Base-by-base conservation (phyloP, 441 rosid species). In the Euphorbia schlechtendalii region DNA sequence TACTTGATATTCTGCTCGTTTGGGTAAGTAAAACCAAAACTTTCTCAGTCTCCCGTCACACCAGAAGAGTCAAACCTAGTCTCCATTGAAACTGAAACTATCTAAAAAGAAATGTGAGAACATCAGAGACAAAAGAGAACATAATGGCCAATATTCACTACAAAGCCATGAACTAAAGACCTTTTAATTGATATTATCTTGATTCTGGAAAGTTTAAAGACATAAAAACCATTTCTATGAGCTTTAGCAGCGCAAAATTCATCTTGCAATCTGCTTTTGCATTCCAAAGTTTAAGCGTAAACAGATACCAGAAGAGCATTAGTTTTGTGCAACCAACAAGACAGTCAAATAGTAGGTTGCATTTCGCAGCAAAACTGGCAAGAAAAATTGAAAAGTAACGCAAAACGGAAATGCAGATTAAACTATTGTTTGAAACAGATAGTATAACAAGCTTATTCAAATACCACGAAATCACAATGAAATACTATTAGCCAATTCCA, bases 1-100 rank as follows among this genome's bases (percentile, higher is more conserved):
- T 81, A 91, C 98, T 98, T 91, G 98, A 81, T 84, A 87, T 75
- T 95, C 98, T 58, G 96, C 92, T 70, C 96, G 88, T 73, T 85
- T n/a, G 68, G 41, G 99, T 92, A 51, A 95, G 79, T 66, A 85
- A 84, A 63, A 75, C 81, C 77, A 95, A 82, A 65, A 81, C 96
- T 78, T 89, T 95, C 71, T 84, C 86, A 68, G 89, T 86, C 85
- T 81, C 96, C 54, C 73, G 92, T 78, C 91, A 76, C 63, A 95
- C 96, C 58, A 91, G 89, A 69, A 89, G 96, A 49, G 99, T 95
- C 79, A 91, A 77, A 63, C 46, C 56, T 48, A 20, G 28, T 32
- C 14, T 12, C 20, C 7, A 9, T 32, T 51, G 20, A 61, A 49
- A 48, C 10, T n/a, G 41, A 51, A 10, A 20, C 30, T 22, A 32